These are phyloP conservation scores for Pseudocercospora crystallina DNA, from an alignment of 2,329 filamentous ascomycete genomes.

Conservation along the genomic window DNA sequence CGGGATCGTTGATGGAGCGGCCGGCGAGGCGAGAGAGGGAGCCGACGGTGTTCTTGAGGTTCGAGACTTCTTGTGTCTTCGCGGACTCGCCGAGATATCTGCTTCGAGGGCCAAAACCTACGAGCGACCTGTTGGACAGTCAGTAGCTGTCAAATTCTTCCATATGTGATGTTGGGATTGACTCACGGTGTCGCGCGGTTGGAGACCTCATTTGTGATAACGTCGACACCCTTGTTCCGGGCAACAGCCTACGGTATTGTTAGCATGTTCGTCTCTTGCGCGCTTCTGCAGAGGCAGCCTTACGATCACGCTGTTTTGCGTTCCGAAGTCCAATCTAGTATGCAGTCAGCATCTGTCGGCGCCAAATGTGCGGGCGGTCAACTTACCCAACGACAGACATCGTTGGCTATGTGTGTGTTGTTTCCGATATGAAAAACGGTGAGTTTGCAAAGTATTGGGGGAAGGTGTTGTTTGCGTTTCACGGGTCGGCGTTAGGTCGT, in stretches of 20 bases:
- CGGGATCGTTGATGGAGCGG: constrained; percentile 82
- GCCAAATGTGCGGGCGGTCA: neutral
- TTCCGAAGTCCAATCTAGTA: constrained; percentile 77
- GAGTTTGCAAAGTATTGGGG: neutral
- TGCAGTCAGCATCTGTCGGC: constrained; percentile 7
- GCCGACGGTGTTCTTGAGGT: constrained; percentile 97
- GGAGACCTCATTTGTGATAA: constrained; percentile 98
- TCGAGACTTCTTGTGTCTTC: constrained; percentile 98
- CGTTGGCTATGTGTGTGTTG: constrained; percentile 8
- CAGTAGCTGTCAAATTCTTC: constrained; percentile 9
- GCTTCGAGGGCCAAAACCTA: constrained; percentile 90
- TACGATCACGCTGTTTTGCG: constrained; percentile 85
- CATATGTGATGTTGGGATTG: neutral
- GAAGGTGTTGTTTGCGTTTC: constrained; percentile 4
- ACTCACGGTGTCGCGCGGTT: constrained; percentile 97
- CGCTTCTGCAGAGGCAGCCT: constrained; percentile 6
- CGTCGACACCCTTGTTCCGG: constrained; percentile 97
- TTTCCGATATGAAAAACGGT: constrained; percentile 1
- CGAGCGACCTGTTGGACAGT: constrained; percentile 67
- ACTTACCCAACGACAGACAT: constrained; percentile 18
- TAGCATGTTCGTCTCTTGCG: constrained; percentile 7
- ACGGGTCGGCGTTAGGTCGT: constrained; percentile 4
- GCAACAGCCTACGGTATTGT: constrained; percentile 66
- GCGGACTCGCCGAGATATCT: constrained; percentile 93
- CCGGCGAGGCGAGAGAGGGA: constrained; percentile 91